These are phyloP conservation scores for Zelopaecilomyces penicillatus DNA, from an alignment of 2,329 filamentous ascomycete species.

Conservation along the genomic window DNA sequence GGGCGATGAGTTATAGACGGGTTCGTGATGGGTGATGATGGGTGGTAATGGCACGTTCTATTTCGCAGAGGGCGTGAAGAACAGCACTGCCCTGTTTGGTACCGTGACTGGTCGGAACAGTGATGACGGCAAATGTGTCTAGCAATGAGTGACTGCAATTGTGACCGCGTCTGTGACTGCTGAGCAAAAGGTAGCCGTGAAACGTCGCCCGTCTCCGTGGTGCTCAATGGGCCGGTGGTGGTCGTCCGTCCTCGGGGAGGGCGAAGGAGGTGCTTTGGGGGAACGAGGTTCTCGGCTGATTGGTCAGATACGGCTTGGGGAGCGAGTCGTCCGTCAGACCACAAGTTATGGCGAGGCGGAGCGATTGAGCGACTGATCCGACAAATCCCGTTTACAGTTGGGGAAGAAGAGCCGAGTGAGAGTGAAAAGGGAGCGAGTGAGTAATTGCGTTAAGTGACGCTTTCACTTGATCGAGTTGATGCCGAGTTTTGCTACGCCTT, in stretches of 20 bases:
- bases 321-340: background rate
- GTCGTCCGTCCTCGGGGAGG: conserved; percentile 12
- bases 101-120: background rate
- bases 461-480: no score
- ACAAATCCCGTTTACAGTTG: background rate
- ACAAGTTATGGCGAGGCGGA: background rate
- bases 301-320: conserved; percentile 4
- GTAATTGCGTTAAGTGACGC: background rate
- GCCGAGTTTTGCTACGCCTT: no score
- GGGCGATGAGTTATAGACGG: no score
- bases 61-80: background rate
- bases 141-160: background rate
- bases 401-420: no score
- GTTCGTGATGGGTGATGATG: background rate
- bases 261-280: conserved; percentile 10
- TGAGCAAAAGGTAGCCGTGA: background rate
- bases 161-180: background rate
- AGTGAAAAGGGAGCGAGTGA: background rate
- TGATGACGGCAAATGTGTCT: background rate
- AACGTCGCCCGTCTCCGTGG: background rate
- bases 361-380: conserved; percentile 5
- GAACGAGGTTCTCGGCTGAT: conserved; percentile 1
- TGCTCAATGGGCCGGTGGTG: conserved; percentile 3
- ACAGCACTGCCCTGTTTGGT: background rate
- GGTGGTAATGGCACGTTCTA: background rate